Conservation (phyloP, 2,329 filamentous ascomycete genomes). For the Emericellopsis cladophorae region DNA sequence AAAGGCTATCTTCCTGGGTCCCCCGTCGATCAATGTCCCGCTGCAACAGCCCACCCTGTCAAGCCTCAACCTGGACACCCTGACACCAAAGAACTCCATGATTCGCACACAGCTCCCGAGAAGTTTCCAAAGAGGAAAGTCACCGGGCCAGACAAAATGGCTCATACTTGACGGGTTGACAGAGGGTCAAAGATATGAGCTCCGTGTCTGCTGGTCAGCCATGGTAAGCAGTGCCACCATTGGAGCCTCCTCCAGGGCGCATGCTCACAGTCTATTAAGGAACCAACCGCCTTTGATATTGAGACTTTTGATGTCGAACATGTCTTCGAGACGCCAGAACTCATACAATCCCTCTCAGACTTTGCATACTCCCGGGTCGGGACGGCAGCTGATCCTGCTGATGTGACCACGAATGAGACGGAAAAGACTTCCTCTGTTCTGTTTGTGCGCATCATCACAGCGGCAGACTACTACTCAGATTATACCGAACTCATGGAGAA, state of each 20-base stretch:
- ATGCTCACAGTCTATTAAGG: constrained; percentile 34
- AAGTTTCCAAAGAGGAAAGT: constrained; percentile 36
- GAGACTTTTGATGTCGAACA: constrained; percentile 47
- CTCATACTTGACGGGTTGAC: constrained; percentile 58
- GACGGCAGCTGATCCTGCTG: no score
- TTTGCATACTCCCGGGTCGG: constrained; percentile 36
- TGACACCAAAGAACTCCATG: constrained; percentile 41
- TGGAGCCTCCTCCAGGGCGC: neutral
- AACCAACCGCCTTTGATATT: constrained; percentile 73
- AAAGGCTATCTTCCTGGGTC: constrained; percentile 79
- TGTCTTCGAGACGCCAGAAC: constrained; percentile 47
- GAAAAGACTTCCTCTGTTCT: constrained; percentile 37
- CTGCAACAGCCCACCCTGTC: constrained; percentile 20
- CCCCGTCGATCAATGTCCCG: constrained; percentile 42
- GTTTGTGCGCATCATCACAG: constrained; percentile 61
- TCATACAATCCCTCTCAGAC: constrained; percentile 51
- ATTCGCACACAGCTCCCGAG: constrained; percentile 54
- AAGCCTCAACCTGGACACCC: constrained; percentile 49
- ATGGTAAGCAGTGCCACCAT: constrained; percentile 49
- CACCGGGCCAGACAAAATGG: constrained; percentile 59
- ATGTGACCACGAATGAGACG: constrained; percentile 1
- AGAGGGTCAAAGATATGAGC: constrained; percentile 72
- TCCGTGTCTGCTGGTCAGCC: constrained; percentile 86
- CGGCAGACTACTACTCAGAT: constrained; percentile 75
- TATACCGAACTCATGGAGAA: constrained; percentile 62